Evolutionary conservation across 768 basidiomycete species (phyloP).

Genomic region (Coprinopsis marcescibilis): DNA sequence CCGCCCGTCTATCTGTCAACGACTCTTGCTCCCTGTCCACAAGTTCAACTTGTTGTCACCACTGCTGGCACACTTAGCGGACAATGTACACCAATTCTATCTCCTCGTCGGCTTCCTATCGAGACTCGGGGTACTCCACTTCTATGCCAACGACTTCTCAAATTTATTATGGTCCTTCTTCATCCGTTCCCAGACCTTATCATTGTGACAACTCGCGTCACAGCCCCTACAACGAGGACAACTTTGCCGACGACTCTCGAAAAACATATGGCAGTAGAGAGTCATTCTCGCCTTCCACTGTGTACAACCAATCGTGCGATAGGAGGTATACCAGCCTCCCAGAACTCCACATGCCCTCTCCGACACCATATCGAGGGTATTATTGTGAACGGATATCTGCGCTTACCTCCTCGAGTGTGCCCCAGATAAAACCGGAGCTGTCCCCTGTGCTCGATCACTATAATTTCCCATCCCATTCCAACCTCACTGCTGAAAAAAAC

Average conservation of each 20-base stretch:
- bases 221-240: constrained; percentile 1
- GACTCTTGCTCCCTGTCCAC: too few species aligned
- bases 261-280: constrained; percentile 6
- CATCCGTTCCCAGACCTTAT: constrained; percentile 5
- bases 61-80: too few species aligned
- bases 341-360: constrained; percentile 4
- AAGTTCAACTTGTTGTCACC: too few species aligned
- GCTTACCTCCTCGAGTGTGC: constrained; percentile 1
- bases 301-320: constrained; percentile 13
- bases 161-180: neutral
- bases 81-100: too few species aligned
- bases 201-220: constrained; percentile 1
- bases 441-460: constrained; percentile 8
- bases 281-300: neutral
- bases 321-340: constrained; percentile 8
- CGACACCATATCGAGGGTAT: constrained; percentile 2
- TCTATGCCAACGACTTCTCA: neutral
- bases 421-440: constrained; percentile 9
- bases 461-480: neutral
- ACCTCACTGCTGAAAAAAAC: neutral
- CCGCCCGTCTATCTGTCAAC: too few species aligned
- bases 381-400: constrained; percentile 3
- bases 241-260: neutral
- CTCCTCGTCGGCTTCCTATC: constrained; percentile 11
- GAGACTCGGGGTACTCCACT: constrained; percentile 11